phyloP scores from a whole-genome alignment of 2,329 filamentous ascomycete genomes.

The Fusarium phyllophilum region DNA sequence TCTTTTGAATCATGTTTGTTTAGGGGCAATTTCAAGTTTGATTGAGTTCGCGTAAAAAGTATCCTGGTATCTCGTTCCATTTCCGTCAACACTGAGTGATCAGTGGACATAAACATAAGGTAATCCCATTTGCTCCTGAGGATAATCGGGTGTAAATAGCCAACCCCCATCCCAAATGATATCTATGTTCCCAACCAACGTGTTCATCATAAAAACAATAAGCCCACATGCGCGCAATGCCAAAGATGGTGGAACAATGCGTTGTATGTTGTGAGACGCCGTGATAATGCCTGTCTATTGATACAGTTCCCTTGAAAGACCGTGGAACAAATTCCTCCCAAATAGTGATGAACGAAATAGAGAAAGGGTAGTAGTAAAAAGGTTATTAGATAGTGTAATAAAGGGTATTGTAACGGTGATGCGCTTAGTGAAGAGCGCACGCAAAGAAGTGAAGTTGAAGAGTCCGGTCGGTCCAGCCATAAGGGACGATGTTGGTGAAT shows the following conservation, averaged over 20 bases:
- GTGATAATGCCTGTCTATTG: constrained; percentile 45
- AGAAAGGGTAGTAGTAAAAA: constrained; percentile 10
- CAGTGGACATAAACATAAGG: constrained; percentile 39
- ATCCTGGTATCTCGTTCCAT: constrained; percentile 43
- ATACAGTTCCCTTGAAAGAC: constrained; percentile 43
- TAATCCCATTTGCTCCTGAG: constrained; percentile 37
- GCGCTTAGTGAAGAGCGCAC: constrained; percentile 18
- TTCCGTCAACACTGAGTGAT: constrained; percentile 44
- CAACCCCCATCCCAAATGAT: constrained; percentile 39
- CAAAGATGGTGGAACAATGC: constrained; percentile 21
- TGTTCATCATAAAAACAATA: constrained; percentile 42
- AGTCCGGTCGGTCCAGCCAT: constrained; percentile 44
- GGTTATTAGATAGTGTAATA: constrained; percentile 39
- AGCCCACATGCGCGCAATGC: constrained; percentile 12
- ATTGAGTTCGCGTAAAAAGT: constrained; percentile 37
- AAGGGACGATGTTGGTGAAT: constrained; percentile 26
- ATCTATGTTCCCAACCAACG: constrained; percentile 45
- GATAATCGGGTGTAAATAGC: constrained; percentile 21
- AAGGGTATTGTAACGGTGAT: constrained; percentile 39
- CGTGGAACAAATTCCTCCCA: constrained; percentile 38
- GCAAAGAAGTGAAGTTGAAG: constrained; percentile 37
- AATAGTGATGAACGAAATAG: constrained; percentile 31
- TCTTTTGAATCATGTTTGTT: background rate
- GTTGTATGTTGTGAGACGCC: constrained; percentile 43
- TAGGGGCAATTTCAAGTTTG: constrained; percentile 29